Percentiles rank a stretch among this genome's conserved stretches.
phyloP scores from a whole-genome alignment of 768 basidiomycete genomes.

The Amanita brunnescens region DNA sequence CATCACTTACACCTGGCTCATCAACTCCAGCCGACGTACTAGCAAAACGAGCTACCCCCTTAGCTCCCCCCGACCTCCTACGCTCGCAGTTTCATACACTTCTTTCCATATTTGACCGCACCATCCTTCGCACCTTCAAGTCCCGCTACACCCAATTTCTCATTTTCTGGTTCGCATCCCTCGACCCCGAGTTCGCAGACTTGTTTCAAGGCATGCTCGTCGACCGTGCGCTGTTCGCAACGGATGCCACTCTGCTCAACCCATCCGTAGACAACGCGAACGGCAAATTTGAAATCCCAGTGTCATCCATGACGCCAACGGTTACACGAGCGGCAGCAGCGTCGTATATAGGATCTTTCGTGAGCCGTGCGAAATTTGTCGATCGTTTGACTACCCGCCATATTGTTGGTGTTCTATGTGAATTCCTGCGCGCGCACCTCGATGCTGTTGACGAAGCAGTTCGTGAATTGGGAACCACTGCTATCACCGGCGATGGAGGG shows the following conservation, averaged over 20 bases:
- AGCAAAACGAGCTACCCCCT: not conserved
- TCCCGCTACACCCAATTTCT: conserved; percentile 97
- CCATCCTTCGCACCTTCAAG: conserved; percentile 91
- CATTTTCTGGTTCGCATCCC: conserved; percentile 90
- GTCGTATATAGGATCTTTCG: conserved; percentile 87
- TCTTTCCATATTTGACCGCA: conserved; percentile 88
- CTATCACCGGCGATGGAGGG: conserved; percentile 12
- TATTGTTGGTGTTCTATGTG: conserved; percentile 78
- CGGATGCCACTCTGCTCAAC: conserved; percentile 13
- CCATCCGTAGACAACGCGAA: not conserved
- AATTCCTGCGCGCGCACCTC: conserved; percentile 71
- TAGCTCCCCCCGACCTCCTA: conserved; percentile 15
- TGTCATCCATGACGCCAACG: conserved; percentile 34
- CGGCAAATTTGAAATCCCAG: conserved; percentile 18
- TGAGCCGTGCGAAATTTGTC: conserved; percentile 84
- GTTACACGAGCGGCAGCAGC: conserved; percentile 89
- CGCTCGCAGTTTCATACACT: conserved; percentile 76
- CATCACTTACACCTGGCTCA: conserved; percentile 12
- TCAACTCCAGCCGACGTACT: conserved; percentile 19
- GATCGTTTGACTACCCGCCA: conserved; percentile 63
- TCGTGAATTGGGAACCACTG: conserved; percentile 25
- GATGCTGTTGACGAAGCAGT: conserved; percentile 55
- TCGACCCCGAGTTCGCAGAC: conserved; percentile 83
- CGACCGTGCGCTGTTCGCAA: conserved; percentile 67
- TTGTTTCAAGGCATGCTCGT: conserved; percentile 94